Evolutionary conservation across 2,329 filamentous ascomycete genomes (phyloP), one percentile per base, ranked within the genome.

Genomic region (Microdochium nivale): DNA sequence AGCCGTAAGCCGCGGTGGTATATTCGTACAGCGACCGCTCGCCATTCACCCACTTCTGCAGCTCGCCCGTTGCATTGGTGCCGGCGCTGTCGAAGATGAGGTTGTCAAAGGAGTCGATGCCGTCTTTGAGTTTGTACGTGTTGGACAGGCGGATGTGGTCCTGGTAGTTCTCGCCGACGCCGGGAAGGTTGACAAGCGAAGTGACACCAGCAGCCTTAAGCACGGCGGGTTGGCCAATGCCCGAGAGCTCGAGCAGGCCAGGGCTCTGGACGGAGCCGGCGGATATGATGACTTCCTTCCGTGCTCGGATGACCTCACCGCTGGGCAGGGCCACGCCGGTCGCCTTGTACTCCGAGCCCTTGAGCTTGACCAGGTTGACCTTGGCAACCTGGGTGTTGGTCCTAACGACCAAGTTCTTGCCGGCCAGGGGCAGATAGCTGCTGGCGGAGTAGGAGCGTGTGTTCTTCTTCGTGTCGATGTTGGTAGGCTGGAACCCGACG

Each of bases 101-200:
- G 33, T 37, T 37, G 33, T 37, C 33, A 14, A 37, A 37, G 7
- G 33, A 37, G 33, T 37, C 33, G 33, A 37, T 37, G 33, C 33
- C 33, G 33, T 37, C 33, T 37, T 37, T 37, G 33, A 37, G 33
- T 16, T 19, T 37, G 33, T 37, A 37, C 33, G 33, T 37, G n/a
- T 37, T 37, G 33, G 33, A 37, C 33, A 37, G 33, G 33, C 33
- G 33, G 33, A 37, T 37, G 33, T 82, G 77, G 48, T 80, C 76
- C 55, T 77, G 70, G 1, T 79, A 62, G 57, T 78, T 75, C 58
- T 76, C 74, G 0, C 78, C 78, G 0, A 81, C 77, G 2, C 76
- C 76, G 0, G 73, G 73, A 1, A 74, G 66, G 30, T 76, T 62
- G 5, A 79, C 60, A 19, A 67, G 61, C 25, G 67, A 67, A 11